These are phyloP conservation scores for Melampsora americana DNA, from an alignment of 1,284 basidiomycete genomes.

Conservation along the genomic window DNA sequence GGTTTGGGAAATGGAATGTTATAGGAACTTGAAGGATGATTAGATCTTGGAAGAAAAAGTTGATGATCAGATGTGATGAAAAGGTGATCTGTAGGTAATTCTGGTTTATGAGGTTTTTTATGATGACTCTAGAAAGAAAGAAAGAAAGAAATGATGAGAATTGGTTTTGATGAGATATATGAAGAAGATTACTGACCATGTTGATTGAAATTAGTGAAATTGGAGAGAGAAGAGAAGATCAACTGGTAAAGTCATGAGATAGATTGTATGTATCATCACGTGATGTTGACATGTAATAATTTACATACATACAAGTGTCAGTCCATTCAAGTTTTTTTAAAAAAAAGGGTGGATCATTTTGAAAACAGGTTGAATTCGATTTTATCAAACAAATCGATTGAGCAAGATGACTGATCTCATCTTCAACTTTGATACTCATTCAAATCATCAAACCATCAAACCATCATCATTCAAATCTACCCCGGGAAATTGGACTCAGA, in stretches of 20 bases:
- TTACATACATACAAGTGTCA: no score
- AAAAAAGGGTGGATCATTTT: no score
- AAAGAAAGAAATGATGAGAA: neutral
- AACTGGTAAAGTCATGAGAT: no score
- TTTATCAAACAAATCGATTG: no score
- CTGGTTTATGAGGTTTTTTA: slow-evolving; percentile 29
- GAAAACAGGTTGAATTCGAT: no score
- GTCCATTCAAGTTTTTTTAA: no score
- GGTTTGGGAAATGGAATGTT: neutral
- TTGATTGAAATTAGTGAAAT: no score
- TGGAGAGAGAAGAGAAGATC: no score
- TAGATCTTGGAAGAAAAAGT: neutral
- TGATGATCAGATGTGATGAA: slow-evolving; percentile 12
- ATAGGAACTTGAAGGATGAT: neutral
- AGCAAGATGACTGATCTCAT: neutral
- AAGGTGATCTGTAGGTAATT: slow-evolving; percentile 12
- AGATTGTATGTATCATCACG: no score
- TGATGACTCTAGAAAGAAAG: slow-evolving; percentile 29
- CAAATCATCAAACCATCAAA: neutral
- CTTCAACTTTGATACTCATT: neutral
- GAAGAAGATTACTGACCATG: no score
- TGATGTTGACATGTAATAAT: no score
- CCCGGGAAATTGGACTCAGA: slow-evolving; percentile 31
- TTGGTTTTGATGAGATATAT: no score
- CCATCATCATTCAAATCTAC: neutral